Conservation (phyloP, 2,329 filamentous ascomycete species). For the Exophiala phaeomuriformis region DNA sequence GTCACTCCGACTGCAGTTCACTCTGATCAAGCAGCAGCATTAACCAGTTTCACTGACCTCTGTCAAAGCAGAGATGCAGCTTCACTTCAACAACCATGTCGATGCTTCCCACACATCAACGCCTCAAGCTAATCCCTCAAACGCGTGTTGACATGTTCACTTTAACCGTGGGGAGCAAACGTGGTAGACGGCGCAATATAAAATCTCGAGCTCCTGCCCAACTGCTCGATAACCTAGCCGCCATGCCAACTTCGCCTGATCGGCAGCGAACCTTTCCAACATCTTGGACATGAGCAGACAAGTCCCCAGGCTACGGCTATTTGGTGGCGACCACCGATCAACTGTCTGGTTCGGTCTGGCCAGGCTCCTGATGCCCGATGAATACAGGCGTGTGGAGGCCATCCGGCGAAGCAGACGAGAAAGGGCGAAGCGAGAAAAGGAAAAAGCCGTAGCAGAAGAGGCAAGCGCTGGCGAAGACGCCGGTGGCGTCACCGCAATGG, state of each 20-base stretch:
- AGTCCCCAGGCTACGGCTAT: constrained; percentile 1
- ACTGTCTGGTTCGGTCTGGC: constrained; percentile 14
- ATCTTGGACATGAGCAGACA: neutral
- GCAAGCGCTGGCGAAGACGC: neutral
- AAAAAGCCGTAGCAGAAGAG: neutral
- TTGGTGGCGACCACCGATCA: constrained; percentile 4
- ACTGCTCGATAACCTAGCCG: no score
- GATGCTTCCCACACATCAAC: no score
- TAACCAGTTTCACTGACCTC: no score
- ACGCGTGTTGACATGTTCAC: no score
- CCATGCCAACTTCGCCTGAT: neutral
- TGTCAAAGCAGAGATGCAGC: no score
- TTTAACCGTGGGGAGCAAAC: no score
- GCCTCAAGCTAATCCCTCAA: no score
- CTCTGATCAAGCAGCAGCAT: no score
- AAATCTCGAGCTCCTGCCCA: no score
- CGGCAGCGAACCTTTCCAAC: neutral
- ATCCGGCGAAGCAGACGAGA: constrained; percentile 6
- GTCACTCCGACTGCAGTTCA: no score
- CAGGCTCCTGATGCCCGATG: constrained; percentile 10
- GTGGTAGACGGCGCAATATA: no score
- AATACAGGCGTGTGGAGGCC: constrained; percentile 8
- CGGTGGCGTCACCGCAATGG: neutral
- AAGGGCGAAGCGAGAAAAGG: neutral
- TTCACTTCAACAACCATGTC: no score